Base-by-base conservation (phyloP, 2,329 filamentous ascomycete species). In the Colletotrichum gloeosporioides region DNA sequence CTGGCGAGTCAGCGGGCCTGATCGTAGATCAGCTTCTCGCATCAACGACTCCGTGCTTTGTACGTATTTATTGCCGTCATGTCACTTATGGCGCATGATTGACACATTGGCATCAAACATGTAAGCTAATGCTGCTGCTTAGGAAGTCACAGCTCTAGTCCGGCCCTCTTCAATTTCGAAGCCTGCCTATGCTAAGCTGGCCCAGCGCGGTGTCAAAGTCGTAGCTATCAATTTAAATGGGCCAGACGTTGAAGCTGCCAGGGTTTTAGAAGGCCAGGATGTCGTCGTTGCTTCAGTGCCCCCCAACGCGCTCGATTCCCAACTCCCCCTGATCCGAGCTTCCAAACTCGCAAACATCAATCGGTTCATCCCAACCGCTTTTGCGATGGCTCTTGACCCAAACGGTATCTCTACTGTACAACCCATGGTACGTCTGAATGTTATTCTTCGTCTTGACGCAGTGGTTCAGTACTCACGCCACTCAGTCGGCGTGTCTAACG, bases 101-200 rank as follows among this genome's bases (percentile, higher is more conserved):
- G 39, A 12, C 9, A 6, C 5, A 44, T 6, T 10, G 5, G 8
- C n/a, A 6, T 44, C 5, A 0, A 0, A 44, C 3, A 3, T 44
- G 8, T 6, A n/a, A 44, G 18, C 39, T 44, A 44, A n/a, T 3
- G 4, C 0, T 3, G 4, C 0, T 6, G 4, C 6, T 44, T 44
- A 44, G 39, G 18, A 10, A 44, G 39, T 44, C 1, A 44, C 39
- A n/a, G 39, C 18, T 44, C 39, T 44, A 18, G 39, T n/a, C 5
- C 39, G 18, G 39, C 39, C 39, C 18, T 44, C 39, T 12, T 44
- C 39, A 44, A n/a, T 44, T 4, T n/a, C 9, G 18, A n/a, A 44
- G 39, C 39, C 39, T 0, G 39, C 18, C 8, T 44, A 44, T n/a
- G 0, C 39, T 1, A 44, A 44, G 18, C 39, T 44, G 18, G 39